These are phyloP conservation scores for Coccomyxa sp. DNA, from an alignment of 139 green algal genomes.

Conservation along the genomic window DNA sequence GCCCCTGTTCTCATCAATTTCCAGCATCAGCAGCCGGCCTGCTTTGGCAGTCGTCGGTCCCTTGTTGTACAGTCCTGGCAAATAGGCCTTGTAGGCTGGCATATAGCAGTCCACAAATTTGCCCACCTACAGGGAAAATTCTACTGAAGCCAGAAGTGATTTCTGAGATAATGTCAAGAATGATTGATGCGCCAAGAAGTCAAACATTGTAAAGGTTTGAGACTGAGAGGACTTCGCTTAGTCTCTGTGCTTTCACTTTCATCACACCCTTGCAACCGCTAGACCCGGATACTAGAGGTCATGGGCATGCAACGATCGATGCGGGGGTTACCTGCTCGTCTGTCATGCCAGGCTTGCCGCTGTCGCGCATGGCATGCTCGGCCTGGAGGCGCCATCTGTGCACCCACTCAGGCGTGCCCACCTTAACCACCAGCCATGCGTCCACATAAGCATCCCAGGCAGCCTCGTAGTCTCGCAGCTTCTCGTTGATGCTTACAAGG, in stretches of 20 bases:
- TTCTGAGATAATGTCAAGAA: too few relatives aligned
- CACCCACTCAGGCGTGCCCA: conserved; percentile 45
- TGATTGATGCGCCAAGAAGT: too few relatives aligned
- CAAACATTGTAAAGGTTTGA: background rate
- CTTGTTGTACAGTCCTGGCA: conserved; percentile 68
- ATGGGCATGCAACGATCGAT: background rate
- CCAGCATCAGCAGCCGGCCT: conserved; percentile 62
- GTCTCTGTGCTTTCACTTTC: too few relatives aligned
- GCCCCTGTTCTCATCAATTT: conserved; percentile 63
- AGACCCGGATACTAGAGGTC: too few relatives aligned
- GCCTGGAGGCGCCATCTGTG: conserved; percentile 77
- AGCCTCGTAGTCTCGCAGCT: conserved; percentile 65
- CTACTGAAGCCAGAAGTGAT: too few relatives aligned
- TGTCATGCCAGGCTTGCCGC: conserved; percentile 85
- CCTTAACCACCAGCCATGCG: conserved; percentile 88
- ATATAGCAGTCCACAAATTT: conserved; percentile 95
- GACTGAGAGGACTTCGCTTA: too few relatives aligned
- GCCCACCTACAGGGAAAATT: too few relatives aligned
- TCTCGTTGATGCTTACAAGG: conserved; percentile 66
- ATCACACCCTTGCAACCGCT: too few relatives aligned
- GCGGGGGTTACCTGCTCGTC: conserved; percentile 63
- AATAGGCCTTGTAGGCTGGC: conserved; percentile 94
- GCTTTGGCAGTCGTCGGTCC: conserved; percentile 68
- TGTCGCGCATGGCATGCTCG: conserved; percentile 81
- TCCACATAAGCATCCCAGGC: conserved; percentile 83